Conservation (phyloP, 129 eudicot genomes). For the Apium graveolens region DNA sequence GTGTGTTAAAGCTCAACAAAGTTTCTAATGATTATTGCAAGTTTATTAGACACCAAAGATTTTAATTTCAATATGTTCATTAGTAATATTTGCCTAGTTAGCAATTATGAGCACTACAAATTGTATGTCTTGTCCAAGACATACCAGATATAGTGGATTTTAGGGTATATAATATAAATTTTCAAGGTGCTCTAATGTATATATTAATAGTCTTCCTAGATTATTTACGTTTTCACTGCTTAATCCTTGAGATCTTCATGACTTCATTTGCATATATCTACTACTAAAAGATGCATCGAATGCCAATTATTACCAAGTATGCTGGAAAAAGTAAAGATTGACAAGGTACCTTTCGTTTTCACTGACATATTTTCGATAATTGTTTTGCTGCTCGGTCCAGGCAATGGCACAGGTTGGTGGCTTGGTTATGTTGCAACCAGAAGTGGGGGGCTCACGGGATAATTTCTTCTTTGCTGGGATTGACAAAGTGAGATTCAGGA, state of each 20-base stretch:
- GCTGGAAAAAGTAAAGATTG: background rate
- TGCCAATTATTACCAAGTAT: background rate
- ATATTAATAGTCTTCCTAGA: background rate
- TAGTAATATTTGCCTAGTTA: background rate
- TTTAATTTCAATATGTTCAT: background rate
- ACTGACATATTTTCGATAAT: background rate
- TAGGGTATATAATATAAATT: background rate
- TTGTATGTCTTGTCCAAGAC: background rate
- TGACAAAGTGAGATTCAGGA: conserved; percentile 89
- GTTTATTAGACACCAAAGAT: background rate
- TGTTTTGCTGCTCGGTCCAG: conserved; percentile 30
- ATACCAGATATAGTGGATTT: background rate
- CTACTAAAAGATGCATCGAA: background rate
- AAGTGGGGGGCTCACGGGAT: conserved; percentile 87
- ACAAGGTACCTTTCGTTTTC: background rate
- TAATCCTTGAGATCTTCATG: background rate
- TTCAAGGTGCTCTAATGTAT: background rate
- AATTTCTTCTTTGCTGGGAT: conserved; percentile 95
- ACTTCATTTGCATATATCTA: background rate
- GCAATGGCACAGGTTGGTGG: conserved; percentile 99
- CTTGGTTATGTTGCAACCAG: conserved; percentile 92
- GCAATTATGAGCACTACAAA: background rate
- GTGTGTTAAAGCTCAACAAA: too few species aligned
- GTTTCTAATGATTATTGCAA: background rate
- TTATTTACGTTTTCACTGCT: background rate